phyloP scores from a whole-genome alignment of 108 stramenopile species.

The Halocafeteria seosinensis region DNA sequence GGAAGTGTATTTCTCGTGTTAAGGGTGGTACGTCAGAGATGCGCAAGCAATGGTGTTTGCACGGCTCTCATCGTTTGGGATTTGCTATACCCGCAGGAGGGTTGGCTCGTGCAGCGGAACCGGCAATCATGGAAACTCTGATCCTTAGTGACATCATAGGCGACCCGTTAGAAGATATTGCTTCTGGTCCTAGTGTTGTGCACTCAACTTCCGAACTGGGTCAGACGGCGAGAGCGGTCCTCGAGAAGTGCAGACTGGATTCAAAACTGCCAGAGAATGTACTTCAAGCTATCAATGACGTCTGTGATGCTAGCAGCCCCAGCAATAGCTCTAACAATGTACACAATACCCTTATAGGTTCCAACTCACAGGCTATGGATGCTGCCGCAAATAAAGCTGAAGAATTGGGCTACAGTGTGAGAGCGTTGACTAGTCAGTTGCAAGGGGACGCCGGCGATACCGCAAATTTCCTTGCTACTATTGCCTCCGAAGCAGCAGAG shows the following conservation, averaged over 20 bases:
- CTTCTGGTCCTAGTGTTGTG: slow-evolving; percentile 2
- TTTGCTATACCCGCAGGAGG: too few relatives aligned
- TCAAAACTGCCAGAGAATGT: background rate
- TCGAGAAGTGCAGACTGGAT: background rate
- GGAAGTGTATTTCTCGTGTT: background rate
- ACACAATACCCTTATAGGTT: background rate
- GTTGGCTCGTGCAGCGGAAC: background rate
- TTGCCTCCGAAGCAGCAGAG: background rate
- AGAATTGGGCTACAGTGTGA: background rate
- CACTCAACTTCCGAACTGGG: background rate
- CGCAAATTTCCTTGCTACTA: background rate
- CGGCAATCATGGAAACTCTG: slow-evolving; percentile 5
- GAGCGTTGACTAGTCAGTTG: background rate
- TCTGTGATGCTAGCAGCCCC: background rate
- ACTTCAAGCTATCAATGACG: background rate
- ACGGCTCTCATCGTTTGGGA: too few relatives aligned
- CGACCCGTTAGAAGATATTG: background rate
- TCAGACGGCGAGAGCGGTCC: background rate
- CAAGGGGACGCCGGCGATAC: slow-evolving; percentile 8
- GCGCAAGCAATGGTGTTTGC: background rate
- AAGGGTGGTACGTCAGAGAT: slow-evolving; percentile 9
- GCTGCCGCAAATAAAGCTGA: background rate
- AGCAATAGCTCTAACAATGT: background rate
- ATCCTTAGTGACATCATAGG: slow-evolving; percentile 6
- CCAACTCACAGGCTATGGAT: slow-evolving; percentile 6